These are phyloP conservation scores for Circinella umbellata DNA, from an alignment of 371 early-diverging fungal genomes.

Conservation along the genomic window DNA sequence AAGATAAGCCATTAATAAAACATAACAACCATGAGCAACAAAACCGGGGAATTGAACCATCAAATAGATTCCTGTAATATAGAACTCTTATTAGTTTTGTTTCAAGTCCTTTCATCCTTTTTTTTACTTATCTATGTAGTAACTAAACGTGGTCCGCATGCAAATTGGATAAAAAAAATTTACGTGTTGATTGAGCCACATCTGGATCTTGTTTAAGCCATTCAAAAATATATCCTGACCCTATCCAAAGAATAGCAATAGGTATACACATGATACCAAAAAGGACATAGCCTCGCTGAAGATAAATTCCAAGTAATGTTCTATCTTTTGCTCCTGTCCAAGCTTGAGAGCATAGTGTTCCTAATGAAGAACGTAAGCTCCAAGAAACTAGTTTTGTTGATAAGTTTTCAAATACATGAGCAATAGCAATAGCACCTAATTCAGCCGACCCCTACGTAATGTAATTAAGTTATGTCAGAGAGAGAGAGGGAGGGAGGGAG, in stretches of 20 bases:
- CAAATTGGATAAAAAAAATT: not conserved
- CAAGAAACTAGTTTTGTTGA: too few relatives aligned
- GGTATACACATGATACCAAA: conserved; percentile 67
- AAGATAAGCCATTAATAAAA: not conserved
- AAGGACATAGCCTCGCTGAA: conserved; percentile 82
- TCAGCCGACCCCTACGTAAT: too few relatives aligned
- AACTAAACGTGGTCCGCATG: too few relatives aligned
- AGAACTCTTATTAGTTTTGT: not conserved
- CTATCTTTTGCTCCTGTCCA: conserved; percentile 77
- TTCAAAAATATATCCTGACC: not conserved
- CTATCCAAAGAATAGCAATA: conserved; percentile 77
- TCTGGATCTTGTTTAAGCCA: conserved; percentile 11
- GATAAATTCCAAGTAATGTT: conserved; percentile 76
- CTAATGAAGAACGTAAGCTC: too few relatives aligned
- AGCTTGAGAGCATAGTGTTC: conserved; percentile 78
- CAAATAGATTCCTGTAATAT: not conserved
- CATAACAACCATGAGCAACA: not conserved
- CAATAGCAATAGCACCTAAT: too few relatives aligned
- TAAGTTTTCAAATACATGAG: too few relatives aligned
- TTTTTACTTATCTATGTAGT: not conserved
- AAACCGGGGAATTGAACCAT: not conserved
- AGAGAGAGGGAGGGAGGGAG: too few relatives aligned
- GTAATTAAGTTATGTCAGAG: too few relatives aligned
- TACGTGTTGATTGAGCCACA: not conserved
- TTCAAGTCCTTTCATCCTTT: not conserved